Evolutionary conservation across 495 filamentous ascomycete genomes (phyloP).

Genomic region (Penicillium cinerascens): DNA sequence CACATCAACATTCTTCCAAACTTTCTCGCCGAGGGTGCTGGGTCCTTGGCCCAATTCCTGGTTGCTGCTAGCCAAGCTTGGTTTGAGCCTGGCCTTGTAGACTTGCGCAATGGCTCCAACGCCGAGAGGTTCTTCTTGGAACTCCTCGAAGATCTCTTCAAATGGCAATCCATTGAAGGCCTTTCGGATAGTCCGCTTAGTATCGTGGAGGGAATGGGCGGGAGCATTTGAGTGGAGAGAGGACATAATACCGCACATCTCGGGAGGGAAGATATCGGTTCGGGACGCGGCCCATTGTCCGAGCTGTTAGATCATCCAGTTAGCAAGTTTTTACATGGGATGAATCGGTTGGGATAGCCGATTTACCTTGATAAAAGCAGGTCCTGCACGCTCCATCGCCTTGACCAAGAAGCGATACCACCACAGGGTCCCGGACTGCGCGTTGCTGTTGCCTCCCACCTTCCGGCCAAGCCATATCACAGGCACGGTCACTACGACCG

Average conservation of each 20-base stretch:
- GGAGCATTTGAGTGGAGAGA: conserved; percentile 92
- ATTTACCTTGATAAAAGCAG: conserved; percentile 93
- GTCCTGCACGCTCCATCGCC: conserved; percentile 90
- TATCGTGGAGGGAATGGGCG: conserved; percentile 78
- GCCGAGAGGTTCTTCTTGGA: conserved; percentile 83
- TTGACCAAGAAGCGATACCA: conserved; percentile 91
- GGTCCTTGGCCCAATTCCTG: conserved; percentile 8
- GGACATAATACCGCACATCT: conserved; percentile 92
- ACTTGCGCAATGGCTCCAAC: conserved; percentile 98
- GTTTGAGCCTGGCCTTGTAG: conserved; percentile 90
- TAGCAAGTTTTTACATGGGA: neutral
- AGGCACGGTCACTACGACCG: conserved; percentile 77
- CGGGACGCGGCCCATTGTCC: conserved; percentile 99
- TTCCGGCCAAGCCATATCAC: conserved; percentile 72
- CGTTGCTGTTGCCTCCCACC: conserved; percentile 57
- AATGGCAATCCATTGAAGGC: conserved; percentile 80
- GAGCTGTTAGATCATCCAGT: conserved; percentile 51
- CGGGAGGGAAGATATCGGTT: conserved; percentile 93
- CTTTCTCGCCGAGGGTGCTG: conserved; percentile 5
- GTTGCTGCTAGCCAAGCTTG: conserved; percentile 64
- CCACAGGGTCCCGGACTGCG: conserved; percentile 80
- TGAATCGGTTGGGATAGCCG: neutral
- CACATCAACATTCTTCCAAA: conserved; percentile 72
- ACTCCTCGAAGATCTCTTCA: conserved; percentile 95
- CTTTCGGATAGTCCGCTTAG: conserved; percentile 70